Conservation (phyloP, 2,329 filamentous ascomycete species). For the Cryphonectria carpinicola region DNA sequence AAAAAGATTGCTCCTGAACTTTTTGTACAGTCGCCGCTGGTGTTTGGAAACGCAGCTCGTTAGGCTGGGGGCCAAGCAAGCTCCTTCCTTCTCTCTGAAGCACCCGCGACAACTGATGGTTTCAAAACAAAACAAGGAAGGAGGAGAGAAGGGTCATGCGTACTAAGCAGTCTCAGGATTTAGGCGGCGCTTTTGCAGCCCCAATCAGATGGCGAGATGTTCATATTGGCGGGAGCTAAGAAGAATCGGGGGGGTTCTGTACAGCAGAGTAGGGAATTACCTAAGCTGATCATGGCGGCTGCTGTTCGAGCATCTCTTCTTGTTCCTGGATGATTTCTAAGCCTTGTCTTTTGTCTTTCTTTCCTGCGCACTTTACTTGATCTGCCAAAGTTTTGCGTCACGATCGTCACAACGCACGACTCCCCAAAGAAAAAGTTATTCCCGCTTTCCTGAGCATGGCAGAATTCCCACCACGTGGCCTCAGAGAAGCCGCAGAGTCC, state of each 20-base stretch:
- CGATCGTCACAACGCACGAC: background rate
- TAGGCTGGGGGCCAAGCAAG: background rate
- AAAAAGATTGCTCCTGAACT: background rate
- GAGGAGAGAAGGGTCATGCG: background rate
- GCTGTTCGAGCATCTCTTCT: too few relatives aligned
- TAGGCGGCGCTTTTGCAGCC: background rate
- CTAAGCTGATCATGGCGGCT: background rate
- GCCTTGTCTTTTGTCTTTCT: background rate
- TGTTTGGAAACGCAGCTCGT: background rate
- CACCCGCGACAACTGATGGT: background rate
- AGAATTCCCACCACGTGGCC: slow-evolving; percentile 25
- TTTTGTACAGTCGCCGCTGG: background rate
- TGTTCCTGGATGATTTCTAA: background rate
- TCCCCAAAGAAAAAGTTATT: background rate
- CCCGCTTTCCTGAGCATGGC: background rate
- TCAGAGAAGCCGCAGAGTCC: slow-evolving; percentile 42
- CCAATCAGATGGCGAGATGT: background rate
- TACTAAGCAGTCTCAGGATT: background rate
- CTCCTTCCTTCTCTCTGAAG: background rate
- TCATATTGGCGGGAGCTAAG: slow-evolving; percentile 3
- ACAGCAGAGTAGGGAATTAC: background rate
- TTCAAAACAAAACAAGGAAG: slow-evolving; percentile 6
- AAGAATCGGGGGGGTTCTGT: background rate
- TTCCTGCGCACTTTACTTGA: too few relatives aligned
- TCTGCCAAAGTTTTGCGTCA: background rate